phyloP scores from a whole-genome alignment of 306 rosid genomes.

The Vigna unguiculata region DNA sequence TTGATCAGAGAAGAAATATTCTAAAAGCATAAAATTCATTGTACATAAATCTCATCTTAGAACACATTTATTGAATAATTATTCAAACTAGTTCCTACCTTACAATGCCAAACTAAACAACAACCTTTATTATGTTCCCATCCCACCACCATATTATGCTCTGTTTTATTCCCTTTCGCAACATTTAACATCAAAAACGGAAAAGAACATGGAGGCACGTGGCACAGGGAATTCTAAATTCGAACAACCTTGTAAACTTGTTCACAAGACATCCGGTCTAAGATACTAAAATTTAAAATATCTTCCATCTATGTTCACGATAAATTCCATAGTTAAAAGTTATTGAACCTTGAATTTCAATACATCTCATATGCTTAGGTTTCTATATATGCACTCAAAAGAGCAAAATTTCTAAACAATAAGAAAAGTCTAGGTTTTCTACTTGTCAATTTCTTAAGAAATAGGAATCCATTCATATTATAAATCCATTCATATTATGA shows the following conservation, averaged over 20 bases:
- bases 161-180: no score
- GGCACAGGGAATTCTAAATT: slow-evolving; percentile 12
- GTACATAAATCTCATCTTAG: slow-evolving; percentile 14
- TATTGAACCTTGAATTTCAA: slow-evolving; percentile 1
- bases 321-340: not conserved
- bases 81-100: slow-evolving; percentile 2
- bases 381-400: no score
- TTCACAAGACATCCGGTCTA: not conserved
- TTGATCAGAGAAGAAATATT: slow-evolving; percentile 15
- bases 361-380: not conserved
- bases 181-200: not conserved
- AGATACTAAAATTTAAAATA: not conserved
- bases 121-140: no score
- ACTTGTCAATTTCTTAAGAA: no score
- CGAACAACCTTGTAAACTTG: slow-evolving; percentile 14
- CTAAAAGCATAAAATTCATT: slow-evolving; percentile 15
- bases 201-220: not conserved
- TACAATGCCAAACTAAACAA: slow-evolving; percentile 28
- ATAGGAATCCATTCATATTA: no score
- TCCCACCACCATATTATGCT: no score
- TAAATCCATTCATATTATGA: no score
- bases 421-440: no score
- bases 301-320: not conserved
- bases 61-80: slow-evolving; percentile 29
- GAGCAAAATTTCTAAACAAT: no score